Base-by-base conservation (phyloP, 192 early-diverging fungal species). In the Diversispora epigaea region DNA sequence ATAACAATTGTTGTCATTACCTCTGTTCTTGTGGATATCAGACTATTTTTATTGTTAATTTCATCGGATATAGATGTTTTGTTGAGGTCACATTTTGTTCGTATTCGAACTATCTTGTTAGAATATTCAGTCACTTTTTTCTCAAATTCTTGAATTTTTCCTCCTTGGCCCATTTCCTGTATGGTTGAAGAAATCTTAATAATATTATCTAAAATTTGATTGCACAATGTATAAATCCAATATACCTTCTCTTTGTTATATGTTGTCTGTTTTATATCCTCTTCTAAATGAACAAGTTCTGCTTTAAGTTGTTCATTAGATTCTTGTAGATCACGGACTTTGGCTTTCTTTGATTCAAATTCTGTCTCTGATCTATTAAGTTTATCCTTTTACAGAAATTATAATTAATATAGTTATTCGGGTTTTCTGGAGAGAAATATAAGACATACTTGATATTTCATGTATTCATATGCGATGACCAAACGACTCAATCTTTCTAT, bases 61-160 rank as follows among this genome's bases (percentile, higher is more conserved):
- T 98, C 97, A 66, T 99, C 95, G 17, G 81, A 80, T 55, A 91
- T 85, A 6, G 92, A 91, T 25, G 85, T 77, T n/a, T 80, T 82
- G 73, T 94, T 91, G n/a, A 97, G 84, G 71, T 93, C 89, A 50
- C 86, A 83, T 79, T 97, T 95, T 7, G 95, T 95, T 65, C 90
- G 90, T 25, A 94, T 85, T 60, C 90, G 88, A 21, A 93, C 93
- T 39, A 96, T 81, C 41, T 95, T 84, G 71, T 93, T 97, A 25
- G 91, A 84, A 19, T 87, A 82, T 50, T 93, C 89, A 66, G 94
- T 94, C 45, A 91, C 88, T 40, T 83, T 76, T 0, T 79, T 82
- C 76, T 98, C 94, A 50, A 98, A 71, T 55, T 86, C 76, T 62
- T 87, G 84, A 65, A 91, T 93, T 77, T 85, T 90, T 65, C 85